phyloP scores from a whole-genome alignment of 176 grass and related monocot genomes.

The Bonia amplexicaulis region DNA sequence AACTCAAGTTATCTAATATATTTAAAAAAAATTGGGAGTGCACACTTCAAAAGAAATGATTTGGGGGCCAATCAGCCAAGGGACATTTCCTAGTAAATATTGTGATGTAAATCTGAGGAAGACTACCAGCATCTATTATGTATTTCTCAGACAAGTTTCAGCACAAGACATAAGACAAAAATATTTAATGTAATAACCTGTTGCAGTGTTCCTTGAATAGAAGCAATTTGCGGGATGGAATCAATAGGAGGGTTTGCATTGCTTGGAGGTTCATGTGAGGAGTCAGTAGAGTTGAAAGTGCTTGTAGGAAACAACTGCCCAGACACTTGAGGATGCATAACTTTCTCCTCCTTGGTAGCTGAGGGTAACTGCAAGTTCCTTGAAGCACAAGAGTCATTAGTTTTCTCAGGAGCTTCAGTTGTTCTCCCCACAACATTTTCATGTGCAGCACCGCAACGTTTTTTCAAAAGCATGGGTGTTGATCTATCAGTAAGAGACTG shows the following conservation, averaged over 20 bases:
- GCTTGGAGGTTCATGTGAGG: slow-evolving; percentile 47
- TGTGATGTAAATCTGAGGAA: not conserved
- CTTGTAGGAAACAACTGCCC: slow-evolving; percentile 38
- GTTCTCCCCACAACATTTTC: slow-evolving; percentile 29
- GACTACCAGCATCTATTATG: not conserved
- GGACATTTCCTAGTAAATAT: not conserved
- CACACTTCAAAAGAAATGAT: not conserved
- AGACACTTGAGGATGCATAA: slow-evolving; percentile 44
- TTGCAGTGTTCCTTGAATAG: slow-evolving; percentile 65
- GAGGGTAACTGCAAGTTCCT: slow-evolving; percentile 33
- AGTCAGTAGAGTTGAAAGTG: slow-evolving; percentile 42
- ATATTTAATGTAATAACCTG: slow-evolving; percentile 45
- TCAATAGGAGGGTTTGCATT: slow-evolving; percentile 39
- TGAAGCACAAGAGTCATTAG: slow-evolving; percentile 17
- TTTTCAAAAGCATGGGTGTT: slow-evolving; percentile 6
- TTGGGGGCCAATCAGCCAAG: not conserved
- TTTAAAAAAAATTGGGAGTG: not conserved
- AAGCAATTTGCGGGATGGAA: slow-evolving; percentile 36
- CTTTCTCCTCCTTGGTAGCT: slow-evolving; percentile 47
- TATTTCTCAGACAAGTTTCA: not conserved
- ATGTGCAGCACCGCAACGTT: slow-evolving; percentile 24
- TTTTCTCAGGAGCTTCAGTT: slow-evolving; percentile 44
- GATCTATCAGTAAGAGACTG: slow-evolving; percentile 22
- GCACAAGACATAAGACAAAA: not conserved
- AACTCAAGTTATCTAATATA: slow-evolving; percentile 1